phyloP scores from a whole-genome alignment of 768 basidiomycete species.

The Tricholoma furcatifolium region DNA sequence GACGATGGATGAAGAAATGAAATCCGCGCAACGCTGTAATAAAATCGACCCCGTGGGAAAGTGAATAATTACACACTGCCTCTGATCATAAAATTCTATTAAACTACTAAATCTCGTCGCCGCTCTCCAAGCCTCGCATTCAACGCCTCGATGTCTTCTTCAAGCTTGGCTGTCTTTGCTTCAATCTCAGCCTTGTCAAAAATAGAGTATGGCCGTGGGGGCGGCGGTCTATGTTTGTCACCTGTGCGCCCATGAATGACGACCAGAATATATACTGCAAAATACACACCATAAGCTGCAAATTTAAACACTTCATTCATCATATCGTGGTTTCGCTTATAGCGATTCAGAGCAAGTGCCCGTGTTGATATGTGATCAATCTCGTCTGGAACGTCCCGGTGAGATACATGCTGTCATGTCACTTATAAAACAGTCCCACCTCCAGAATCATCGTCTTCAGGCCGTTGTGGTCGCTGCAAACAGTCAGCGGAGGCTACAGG shows the following conservation, averaged over 20 bases:
- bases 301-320: constrained; percentile 82
- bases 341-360: constrained; percentile 68
- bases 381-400: constrained; percentile 45
- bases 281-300: constrained; percentile 59
- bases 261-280: neutral
- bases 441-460: constrained; percentile 66
- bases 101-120: neutral
- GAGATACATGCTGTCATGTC: neutral
- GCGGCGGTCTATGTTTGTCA: constrained; percentile 39
- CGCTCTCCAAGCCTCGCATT: constrained; percentile 43
- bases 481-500: constrained; percentile 5
- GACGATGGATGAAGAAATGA: constrained; percentile 13
- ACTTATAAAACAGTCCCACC: constrained; percentile 35
- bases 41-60: constrained; percentile 22
- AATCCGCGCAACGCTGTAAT: constrained; percentile 11
- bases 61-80: neutral
- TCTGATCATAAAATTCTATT: neutral
- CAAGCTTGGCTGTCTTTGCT: constrained; percentile 54
- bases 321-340: constrained; percentile 77
- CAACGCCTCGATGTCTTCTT: constrained; percentile 57
- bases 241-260: constrained; percentile 27
- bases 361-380: constrained; percentile 70
- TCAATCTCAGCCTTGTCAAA: constrained; percentile 61
- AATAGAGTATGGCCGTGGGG: constrained; percentile 52
- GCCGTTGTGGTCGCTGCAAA: constrained; percentile 32